Base-by-base conservation (phyloP, 2,329 filamentous ascomycete genomes). In the Fusarium palustre region DNA sequence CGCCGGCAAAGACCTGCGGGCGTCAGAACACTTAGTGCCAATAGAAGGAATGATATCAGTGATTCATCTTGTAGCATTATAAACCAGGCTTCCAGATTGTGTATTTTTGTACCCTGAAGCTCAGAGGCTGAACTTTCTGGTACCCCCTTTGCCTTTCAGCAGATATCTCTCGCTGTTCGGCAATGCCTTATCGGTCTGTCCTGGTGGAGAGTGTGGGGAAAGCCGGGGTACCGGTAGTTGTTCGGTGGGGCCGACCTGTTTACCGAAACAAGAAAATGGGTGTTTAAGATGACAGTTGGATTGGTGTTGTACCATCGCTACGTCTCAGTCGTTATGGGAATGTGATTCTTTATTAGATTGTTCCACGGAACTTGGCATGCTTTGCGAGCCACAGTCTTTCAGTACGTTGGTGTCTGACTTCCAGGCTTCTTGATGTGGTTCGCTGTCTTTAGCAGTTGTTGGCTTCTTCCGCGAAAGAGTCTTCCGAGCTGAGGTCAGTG, bases 321-420 rank as follows among this genome's bases (percentile, higher is more conserved):
- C 7, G n/a, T 30, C 9, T 72, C 54, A 70, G 33, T 73, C 70
- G 10, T 59, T 38, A 20, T 73, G 68, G 8, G 55, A 46, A 42
- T 59, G 63, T 10, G 43, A 57, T 12, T 54, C 63, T 39, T 41
- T 49, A 13, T 55, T 70, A 7, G 70, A 59, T 22, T 58, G 59
- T n/a, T 47, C 62, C 28, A 30, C 47, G 13, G 65, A 60, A 39
- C 50, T 69, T 20, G 65, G 59, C 11, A 73, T 34, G 16, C 55
- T 67, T 18, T 61, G 59, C 5, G 62, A 41, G 3, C 57, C 70
- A 31, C 18, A 66, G 16, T 65, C 60, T 25, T 55, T 69, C 24
- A 43, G 25, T 20, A 58, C 58, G 18, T 59, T 65, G 11, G 24
- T 38, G 18, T 39, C 53, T 10, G 61, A 38, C 25, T 57, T 53